These are phyloP conservation scores for Cladophialophora chaetospira DNA, from an alignment of 2,329 filamentous ascomycete species.

Conservation along the genomic window DNA sequence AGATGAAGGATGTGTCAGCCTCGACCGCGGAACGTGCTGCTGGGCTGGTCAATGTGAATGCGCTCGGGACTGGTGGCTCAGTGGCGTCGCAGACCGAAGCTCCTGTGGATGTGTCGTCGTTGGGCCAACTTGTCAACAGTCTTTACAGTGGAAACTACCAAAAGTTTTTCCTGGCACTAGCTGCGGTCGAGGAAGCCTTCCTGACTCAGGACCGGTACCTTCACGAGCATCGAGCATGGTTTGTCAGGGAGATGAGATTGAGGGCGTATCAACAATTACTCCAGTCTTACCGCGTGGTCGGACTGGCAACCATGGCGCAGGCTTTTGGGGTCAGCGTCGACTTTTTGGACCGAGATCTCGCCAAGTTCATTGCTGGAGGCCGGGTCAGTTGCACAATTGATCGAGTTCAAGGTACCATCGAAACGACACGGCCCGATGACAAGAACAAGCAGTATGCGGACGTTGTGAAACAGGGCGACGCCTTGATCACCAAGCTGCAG, in stretches of 20 bases:
- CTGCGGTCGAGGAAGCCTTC: constrained; percentile 89
- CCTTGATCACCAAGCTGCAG: constrained; percentile 97
- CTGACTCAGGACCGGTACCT: constrained; percentile 92
- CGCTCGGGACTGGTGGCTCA: constrained; percentile 69
- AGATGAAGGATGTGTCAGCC: constrained; percentile 65
- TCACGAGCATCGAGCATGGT: constrained; percentile 94
- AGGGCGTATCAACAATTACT: constrained; percentile 95
- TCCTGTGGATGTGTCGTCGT: constrained; percentile 82
- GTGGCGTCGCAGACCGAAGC: constrained; percentile 69
- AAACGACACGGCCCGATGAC: constrained; percentile 95
- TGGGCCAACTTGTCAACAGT: constrained; percentile 85
- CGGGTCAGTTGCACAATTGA: constrained; percentile 97
- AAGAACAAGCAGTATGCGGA: constrained; percentile 99
- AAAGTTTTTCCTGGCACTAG: constrained; percentile 87
- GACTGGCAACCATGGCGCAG: constrained; percentile 93
- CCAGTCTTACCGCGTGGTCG: constrained; percentile 95
- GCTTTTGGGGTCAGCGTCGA: constrained; percentile 97
- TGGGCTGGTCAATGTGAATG: constrained; percentile 85
- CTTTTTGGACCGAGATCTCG: constrained; percentile 93
- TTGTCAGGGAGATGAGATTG: constrained; percentile 96
- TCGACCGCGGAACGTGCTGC: constrained; percentile 57
- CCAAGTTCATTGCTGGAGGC: constrained; percentile 93
- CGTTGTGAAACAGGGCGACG: constrained; percentile 94
- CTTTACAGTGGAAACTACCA: constrained; percentile 94
- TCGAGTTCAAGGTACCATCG: constrained; percentile 93